These are phyloP conservation scores for Neonectria faginata DNA, from an alignment of 2,329 filamentous ascomycete species.

Conservation along the genomic window DNA sequence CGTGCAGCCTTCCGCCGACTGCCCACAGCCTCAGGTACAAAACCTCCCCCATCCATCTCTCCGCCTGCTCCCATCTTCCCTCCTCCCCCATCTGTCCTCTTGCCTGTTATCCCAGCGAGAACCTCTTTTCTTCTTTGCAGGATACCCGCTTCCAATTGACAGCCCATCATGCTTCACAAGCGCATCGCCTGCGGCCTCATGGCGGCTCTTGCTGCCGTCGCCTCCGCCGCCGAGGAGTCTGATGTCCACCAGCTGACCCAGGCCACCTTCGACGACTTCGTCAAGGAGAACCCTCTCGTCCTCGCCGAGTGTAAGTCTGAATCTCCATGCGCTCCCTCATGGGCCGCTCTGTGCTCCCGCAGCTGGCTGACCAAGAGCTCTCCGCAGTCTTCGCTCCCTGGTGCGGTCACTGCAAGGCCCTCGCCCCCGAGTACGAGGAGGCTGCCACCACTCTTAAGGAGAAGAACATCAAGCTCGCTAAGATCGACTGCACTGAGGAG, in stretches of 20 bases:
- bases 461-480: conserved; percentile 86
- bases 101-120: conserved; percentile 36
- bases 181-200: conserved; percentile 66
- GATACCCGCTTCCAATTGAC: conserved; percentile 40
- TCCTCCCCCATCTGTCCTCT: conserved; percentile 32
- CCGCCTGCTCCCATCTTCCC: conserved; percentile 35
- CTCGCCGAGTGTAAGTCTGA: conserved; percentile 90
- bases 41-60: conserved; percentile 48
- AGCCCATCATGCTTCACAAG: conserved; percentile 61
- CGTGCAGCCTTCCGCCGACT: conserved; percentile 31
- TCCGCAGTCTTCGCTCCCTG: conserved; percentile 88
- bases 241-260: conserved; percentile 88
- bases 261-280: conserved; percentile 87
- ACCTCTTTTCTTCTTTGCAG: conserved; percentile 39
- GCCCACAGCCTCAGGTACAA: conserved; percentile 48
- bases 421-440: conserved; percentile 91
- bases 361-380: conserved; percentile 51
- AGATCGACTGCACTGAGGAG: conserved; percentile 97
- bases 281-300: conserved; percentile 87
- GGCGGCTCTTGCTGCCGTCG: conserved; percentile 66
- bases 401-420: conserved; percentile 99
- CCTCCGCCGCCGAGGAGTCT: conserved; percentile 73
- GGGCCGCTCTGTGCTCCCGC: not conserved
- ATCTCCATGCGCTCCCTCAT: not conserved
- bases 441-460: conserved; percentile 86